A percentile compares a stretch with the other conserved stretches of the same genome.
Conservation (phyloP, 2,329 filamentous ascomycete species). For the Thielaviopsis populi region DNA sequence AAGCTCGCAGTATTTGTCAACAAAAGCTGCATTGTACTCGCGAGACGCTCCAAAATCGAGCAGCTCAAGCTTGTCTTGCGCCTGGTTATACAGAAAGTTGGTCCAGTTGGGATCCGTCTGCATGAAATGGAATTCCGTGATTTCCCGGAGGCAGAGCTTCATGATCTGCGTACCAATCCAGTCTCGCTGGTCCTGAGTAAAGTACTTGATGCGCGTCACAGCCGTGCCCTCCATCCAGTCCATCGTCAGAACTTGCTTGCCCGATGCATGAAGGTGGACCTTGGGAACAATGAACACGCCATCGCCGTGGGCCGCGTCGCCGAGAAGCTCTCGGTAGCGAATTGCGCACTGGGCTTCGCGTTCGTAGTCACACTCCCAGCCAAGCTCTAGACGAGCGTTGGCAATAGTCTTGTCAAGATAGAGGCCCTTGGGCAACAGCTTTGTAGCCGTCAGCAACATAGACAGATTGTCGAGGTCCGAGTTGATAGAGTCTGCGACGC, state of each 20-base stretch:
- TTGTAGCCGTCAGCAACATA: constrained; percentile 77
- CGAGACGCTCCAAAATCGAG: constrained; percentile 90
- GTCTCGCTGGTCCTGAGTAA: constrained; percentile 73
- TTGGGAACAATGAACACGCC: constrained; percentile 66
- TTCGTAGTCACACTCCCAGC: constrained; percentile 92
- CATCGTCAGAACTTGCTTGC: constrained; percentile 80
- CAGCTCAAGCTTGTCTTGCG: constrained; percentile 61
- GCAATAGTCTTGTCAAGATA: constrained; percentile 96
- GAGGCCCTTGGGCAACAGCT: constrained; percentile 75
- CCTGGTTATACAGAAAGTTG: constrained; percentile 82
- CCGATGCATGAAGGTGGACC: constrained; percentile 64
- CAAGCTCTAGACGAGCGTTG: constrained; percentile 80
- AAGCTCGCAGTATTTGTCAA: constrained; percentile 63
- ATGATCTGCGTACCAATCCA: constrained; percentile 95
- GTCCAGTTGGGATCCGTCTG: constrained; percentile 99
- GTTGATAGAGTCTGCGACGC: constrained; percentile 88
- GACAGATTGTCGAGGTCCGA: constrained; percentile 90
- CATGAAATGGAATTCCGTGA: constrained; percentile 93
- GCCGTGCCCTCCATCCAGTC: constrained; percentile 76
- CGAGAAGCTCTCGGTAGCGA: constrained; percentile 63
- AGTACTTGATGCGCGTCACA: constrained; percentile 62
- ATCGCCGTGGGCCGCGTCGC: constrained; percentile 32
- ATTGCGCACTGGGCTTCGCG: constrained; percentile 71
- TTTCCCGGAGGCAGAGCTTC: constrained; percentile 80
- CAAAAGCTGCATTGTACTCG: constrained; percentile 68